Percentiles rank a stretch among this genome's conserved stretches.
These are phyloP conservation scores for Juncus inflexus DNA, from an alignment of 176 grass and related monocot species.

Conservation along the genomic window DNA sequence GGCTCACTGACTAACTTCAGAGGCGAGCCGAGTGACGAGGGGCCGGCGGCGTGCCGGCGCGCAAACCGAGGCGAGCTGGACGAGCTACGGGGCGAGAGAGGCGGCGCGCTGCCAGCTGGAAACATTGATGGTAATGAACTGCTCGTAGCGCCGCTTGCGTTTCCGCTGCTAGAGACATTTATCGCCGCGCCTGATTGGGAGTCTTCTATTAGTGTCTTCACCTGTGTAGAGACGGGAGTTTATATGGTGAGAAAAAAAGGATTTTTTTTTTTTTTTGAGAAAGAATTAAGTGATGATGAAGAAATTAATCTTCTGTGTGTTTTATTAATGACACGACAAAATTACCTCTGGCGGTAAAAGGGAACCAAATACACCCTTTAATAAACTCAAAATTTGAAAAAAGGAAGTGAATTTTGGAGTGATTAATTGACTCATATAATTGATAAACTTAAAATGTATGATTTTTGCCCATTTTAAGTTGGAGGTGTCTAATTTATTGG, in stretches of 20 bases:
- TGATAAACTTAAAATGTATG: too few relatives aligned
- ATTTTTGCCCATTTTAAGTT: too few relatives aligned
- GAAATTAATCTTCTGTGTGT: too few relatives aligned
- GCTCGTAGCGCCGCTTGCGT: constrained; percentile 44
- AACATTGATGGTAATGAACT: constrained; percentile 90
- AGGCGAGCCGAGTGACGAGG: constrained; percentile 85
- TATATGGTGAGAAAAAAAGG: constrained; percentile 9
- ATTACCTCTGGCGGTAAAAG: too few relatives aligned
- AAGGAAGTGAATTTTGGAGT: too few relatives aligned
- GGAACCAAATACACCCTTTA: too few relatives aligned
- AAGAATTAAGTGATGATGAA: too few relatives aligned
- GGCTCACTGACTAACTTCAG: constrained; percentile 95
- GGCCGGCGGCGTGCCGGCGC: constrained; percentile 60
- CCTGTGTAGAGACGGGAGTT: constrained; percentile 31
- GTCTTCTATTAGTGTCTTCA: constrained; percentile 93
- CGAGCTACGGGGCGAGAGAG: constrained; percentile 90
- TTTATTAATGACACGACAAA: too few relatives aligned
- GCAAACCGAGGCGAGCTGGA: constrained; percentile 82
- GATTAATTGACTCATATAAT: too few relatives aligned
- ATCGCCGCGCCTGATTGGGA: constrained; percentile 54
- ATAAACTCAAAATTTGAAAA: too few relatives aligned
- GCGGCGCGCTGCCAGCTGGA: constrained; percentile 85
- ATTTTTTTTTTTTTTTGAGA: background rate
- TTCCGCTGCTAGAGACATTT: constrained; percentile 51
- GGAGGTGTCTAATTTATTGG: too few relatives aligned